A percentile compares a stretch with the other conserved stretches of the same genome.
These are phyloP conservation scores for Melampsora americana DNA, from an alignment of 1,284 basidiomycete species.

Conservation along the genomic window DNA sequence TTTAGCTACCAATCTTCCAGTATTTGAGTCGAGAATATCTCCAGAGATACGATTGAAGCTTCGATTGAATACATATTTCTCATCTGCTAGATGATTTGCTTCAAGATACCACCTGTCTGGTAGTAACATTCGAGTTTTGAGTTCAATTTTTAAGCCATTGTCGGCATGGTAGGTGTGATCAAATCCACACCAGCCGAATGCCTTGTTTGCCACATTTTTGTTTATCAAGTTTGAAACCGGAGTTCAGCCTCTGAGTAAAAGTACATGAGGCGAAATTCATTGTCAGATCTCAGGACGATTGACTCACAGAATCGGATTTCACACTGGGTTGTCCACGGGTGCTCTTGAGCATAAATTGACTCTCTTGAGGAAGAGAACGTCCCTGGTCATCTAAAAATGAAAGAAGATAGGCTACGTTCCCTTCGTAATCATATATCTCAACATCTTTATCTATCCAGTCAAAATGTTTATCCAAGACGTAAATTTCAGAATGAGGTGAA, in stretches of 20 bases:
- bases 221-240: neutral
- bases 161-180: neutral
- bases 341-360: neutral
- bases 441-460: neutral
- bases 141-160: neutral
- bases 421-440: slow-evolving; percentile 6
- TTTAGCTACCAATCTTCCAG: neutral
- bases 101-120: slow-evolving; percentile 4
- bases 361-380: neutral
- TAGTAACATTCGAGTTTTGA: neutral
- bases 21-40: neutral
- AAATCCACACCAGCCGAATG: neutral
- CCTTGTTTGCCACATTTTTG: neutral
- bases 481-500: slow-evolving; percentile 8
- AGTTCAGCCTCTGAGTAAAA: neutral
- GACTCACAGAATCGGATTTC: neutral
- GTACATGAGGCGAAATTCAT: neutral
- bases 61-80: neutral
- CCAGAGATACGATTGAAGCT: neutral
- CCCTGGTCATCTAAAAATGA: neutral
- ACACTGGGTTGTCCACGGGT: neutral
- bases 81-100: neutral
- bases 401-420: neutral
- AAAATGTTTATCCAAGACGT: neutral
- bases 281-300: neutral